Conservation (phyloP, 257 asterid genomes). For the Handroanthus guayacan region DNA sequence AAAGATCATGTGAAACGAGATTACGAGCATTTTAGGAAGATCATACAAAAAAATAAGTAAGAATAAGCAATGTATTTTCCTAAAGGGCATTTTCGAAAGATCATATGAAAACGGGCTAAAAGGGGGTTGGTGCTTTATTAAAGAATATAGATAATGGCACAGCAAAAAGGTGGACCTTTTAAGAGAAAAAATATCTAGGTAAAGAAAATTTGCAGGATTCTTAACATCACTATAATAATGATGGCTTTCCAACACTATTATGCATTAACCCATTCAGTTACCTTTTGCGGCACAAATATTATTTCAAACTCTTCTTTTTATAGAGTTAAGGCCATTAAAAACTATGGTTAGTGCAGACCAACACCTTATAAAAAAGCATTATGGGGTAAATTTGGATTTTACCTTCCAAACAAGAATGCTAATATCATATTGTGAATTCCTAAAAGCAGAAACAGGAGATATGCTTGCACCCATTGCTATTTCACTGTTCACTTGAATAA, state of each 20-base stretch:
- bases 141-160: constrained; percentile 4
- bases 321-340: constrained; percentile 22
- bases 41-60: too few species aligned
- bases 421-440: constrained; percentile 81
- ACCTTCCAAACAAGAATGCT: constrained; percentile 95
- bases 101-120: too few species aligned
- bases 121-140: too few species aligned
- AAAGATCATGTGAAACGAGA: too few species aligned
- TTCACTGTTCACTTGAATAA: constrained; percentile 84
- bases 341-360: constrained; percentile 25
- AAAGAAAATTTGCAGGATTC: constrained; percentile 48
- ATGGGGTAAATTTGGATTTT: constrained; percentile 46
- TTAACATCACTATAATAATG: constrained; percentile 43
- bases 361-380: constrained; percentile 29
- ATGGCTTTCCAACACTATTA: constrained; percentile 28
- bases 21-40: too few species aligned
- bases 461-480: constrained; percentile 98
- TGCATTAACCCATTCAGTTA: constrained; percentile 22
- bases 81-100: too few species aligned
- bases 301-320: constrained; percentile 13
- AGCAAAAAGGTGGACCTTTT: constrained; percentile 25
- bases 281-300: constrained; percentile 40
- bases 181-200: constrained; percentile 4
- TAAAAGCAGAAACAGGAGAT: constrained; percentile 75
- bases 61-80: too few species aligned